phyloP scores from a whole-genome alignment of 495 filamentous ascomycete genomes.

The Friedmanniomyces endolithicus region DNA sequence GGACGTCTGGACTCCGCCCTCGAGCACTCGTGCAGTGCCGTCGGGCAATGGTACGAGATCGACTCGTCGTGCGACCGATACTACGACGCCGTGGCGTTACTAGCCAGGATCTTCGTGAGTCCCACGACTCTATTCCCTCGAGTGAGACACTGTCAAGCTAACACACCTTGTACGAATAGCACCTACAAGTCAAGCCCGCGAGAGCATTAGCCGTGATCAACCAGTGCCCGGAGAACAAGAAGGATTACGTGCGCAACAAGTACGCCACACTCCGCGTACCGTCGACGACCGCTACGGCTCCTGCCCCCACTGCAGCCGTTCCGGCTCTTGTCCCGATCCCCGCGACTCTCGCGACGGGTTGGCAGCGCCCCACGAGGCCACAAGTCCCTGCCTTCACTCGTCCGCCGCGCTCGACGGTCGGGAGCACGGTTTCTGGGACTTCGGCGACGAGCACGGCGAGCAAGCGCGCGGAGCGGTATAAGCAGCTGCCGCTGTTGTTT shows the following conservation, averaged over 20 bases:
- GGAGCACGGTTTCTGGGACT: not conserved
- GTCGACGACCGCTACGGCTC: not conserved
- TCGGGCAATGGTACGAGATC: not conserved
- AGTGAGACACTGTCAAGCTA: too few relatives aligned
- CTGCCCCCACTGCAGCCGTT: not conserved
- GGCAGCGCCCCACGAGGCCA: not conserved
- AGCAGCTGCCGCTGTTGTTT: not conserved
- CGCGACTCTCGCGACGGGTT: not conserved
- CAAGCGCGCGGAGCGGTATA: not conserved
- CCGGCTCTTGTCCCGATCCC: not conserved
- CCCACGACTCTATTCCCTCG: too few relatives aligned
- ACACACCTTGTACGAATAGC: too few relatives aligned
- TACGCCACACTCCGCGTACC: not conserved
- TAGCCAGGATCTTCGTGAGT: not conserved
- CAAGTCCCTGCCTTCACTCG: not conserved
- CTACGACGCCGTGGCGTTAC: not conserved
- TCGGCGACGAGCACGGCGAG: not conserved
- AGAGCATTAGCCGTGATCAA: not conserved
- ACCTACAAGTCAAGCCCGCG: not conserved
- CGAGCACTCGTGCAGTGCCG: conserved; percentile 61
- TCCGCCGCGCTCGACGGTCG: not conserved
- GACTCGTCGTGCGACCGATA: not conserved
- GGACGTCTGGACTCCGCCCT: conserved; percentile 72
- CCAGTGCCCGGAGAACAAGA: not conserved
- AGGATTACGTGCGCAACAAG: not conserved